phyloP scores from a whole-genome alignment of 441 rosid genomes.

The Pelargonium myrrhifolium region DNA sequence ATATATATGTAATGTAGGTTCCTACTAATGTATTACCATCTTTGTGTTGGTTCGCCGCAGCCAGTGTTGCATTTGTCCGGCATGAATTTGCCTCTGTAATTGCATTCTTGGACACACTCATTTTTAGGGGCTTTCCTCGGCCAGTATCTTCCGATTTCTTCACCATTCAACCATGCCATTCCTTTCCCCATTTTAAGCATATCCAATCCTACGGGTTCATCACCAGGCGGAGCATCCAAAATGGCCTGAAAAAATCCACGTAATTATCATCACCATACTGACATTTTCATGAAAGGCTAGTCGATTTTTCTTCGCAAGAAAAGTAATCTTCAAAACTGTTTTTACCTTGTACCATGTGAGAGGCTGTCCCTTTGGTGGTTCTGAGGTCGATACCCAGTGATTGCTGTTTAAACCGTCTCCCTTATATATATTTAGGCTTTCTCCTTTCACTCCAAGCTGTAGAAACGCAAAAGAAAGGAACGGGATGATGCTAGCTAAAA shows the following conservation, averaged over 20 bases:
- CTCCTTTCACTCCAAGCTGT: slow-evolving; percentile 85
- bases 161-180: slow-evolving; percentile 92
- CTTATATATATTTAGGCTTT: slow-evolving; percentile 54
- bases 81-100: slow-evolving; percentile 72
- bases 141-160: slow-evolving; percentile 93
- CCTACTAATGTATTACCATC: no score
- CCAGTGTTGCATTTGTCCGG: slow-evolving; percentile 81
- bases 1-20: no score
- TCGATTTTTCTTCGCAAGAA: not conserved
- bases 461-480: slow-evolving; percentile 15
- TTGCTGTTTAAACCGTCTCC: slow-evolving; percentile 35
- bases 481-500: slow-evolving; percentile 12
- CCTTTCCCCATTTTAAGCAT: slow-evolving; percentile 96
- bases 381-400: slow-evolving; percentile 57
- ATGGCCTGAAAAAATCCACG: slow-evolving; percentile 40
- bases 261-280: not conserved
- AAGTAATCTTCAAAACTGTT: slow-evolving; percentile 7
- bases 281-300: not conserved
- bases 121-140: slow-evolving; percentile 42
- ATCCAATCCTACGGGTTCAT: slow-evolving; percentile 85
- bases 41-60: slow-evolving; percentile 44
- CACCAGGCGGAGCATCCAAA: slow-evolving; percentile 67
- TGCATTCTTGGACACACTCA: slow-evolving; percentile 61
- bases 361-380: slow-evolving; percentile 68
- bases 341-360: slow-evolving; percentile 93